Base-by-base conservation (phyloP, 352 stramenopile species). In the Phytophthora pluvialis region DNA sequence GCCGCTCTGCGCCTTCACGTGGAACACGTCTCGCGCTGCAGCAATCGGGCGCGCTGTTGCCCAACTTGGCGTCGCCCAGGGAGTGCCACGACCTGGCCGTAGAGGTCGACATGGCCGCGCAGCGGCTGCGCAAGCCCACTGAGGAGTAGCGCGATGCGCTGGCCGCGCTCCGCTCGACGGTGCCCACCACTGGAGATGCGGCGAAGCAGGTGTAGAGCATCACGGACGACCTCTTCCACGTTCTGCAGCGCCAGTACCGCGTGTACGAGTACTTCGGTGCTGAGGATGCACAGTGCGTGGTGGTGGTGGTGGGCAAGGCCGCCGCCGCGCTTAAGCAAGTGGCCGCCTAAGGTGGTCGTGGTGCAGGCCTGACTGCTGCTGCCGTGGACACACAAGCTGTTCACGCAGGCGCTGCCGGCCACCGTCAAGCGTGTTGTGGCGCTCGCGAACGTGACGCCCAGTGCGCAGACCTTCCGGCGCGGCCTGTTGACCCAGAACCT, bases 251-350 rank as follows among this genome's bases (percentile, higher is more conserved):
- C 50, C 80, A 93, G 70, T 93, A 93, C 75, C 77, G 83, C 21
- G 74, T 94, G 45, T 94, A 91, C 73, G 87, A 95, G 69, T 95
- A 94, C 72, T 69, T 77, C 36, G 87, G 87, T 40, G 70, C 75
- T 0, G n/a, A 69, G 4, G 81, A 95, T 44, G 87, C 87, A 21
- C 79, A 92, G 72, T 67, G 64, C 59, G 85, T 93, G 3, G 67
- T 94, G 33, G 83, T 94, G 9, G 81, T 91, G 47, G 74, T 93
- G 12, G 85, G 85, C 40, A 78, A 91, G 29, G 87, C 83, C 2
- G 72, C 78, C 2, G 65, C 69, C 8, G 81, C 78, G 9, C 58
- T 89, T 13, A 75, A 89, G 46, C 72, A 90, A 25, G 86, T 80
- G 15, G 72, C 88, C 11, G 78, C 75, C 18, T 92, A 92, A 92